Conservation (phyloP, 345 rosid species). For the Rhodamnia argentea region DNA sequence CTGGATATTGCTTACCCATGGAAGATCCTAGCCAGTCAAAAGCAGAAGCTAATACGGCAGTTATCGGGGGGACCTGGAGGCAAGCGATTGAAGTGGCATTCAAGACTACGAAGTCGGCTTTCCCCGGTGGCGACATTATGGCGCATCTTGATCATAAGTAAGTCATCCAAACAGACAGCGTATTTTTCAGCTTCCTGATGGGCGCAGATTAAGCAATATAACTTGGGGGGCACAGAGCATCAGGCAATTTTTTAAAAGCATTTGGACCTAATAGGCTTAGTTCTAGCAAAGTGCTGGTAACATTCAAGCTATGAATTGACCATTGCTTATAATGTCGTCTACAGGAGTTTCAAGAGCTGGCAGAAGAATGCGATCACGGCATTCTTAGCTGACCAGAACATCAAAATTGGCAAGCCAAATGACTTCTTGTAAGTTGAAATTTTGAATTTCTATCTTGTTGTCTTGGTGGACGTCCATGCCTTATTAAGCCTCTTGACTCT, state of each 20-base stretch:
- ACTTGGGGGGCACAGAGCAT: background rate
- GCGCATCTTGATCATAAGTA: slow-evolving; percentile 97
- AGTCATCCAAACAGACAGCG: slow-evolving; percentile 2
- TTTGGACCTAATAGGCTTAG: background rate
- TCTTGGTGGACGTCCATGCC: background rate
- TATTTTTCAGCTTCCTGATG: background rate
- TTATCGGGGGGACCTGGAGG: slow-evolving; percentile 74
- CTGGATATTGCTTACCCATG: slow-evolving; percentile 79
- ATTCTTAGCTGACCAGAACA: slow-evolving; percentile 48
- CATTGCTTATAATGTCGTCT: background rate
- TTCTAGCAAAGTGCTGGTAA: background rate
- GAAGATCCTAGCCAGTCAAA: slow-evolving; percentile 53
- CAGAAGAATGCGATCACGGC: slow-evolving; percentile 66
- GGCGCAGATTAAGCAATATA: too few species aligned
- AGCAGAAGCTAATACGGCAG: slow-evolving; percentile 14
- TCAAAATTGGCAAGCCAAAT: slow-evolving; percentile 52
- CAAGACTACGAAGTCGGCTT: slow-evolving; percentile 74
- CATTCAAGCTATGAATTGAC: background rate
- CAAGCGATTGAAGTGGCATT: slow-evolving; percentile 61
- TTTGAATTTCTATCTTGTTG: background rate
- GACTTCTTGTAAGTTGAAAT: slow-evolving; percentile 24
- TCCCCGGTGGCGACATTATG: slow-evolving; percentile 75
- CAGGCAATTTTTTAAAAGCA: background rate
- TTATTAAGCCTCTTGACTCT: background rate
- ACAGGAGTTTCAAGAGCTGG: slow-evolving; percentile 93